Base-by-base conservation (phyloP, 345 rosid species). In the Gossypium ekmanianum region DNA sequence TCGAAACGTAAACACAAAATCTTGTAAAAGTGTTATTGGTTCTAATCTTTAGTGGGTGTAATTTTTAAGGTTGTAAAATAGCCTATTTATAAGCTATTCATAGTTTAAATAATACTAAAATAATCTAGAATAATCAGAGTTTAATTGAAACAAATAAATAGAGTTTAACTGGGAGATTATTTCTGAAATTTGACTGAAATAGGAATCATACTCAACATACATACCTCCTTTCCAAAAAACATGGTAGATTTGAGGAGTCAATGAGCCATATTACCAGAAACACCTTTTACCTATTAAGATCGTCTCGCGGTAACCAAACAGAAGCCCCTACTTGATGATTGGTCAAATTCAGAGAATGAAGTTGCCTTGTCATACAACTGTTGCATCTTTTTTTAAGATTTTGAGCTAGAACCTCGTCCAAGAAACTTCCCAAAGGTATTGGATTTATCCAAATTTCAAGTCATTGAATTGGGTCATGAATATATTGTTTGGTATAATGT, bases 281-380 rank as follows among this genome's bases (percentile, higher is more conserved):
- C 57, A 68, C 71, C 6, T 48, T 81, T 61, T 78, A 58, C 62
- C 74, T 76, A 9, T 17, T 79, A 7, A 79, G n/a, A 11, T 48
- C 52, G 1, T 65, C 26, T 11, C 7, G 0, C 0, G 16, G 16
- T 0, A 22, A 58, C 10, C 70, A 43, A 64, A 8, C 11, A 44
- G 16, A 22, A 22, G 17, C 72, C 2, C 2, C 24, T 57, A 29
- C 56, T 5, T 72, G 17, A 2, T 80, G 79, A 79, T 65, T 72
- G 52, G 12, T 17, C 17, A 20, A 11, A 13, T 22, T 58, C 71
- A 71, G 27, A 20, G 44, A 22, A 58, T 67, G 74, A 12, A 0
- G 13, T 26, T 7, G 9, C 11, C 9, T 26, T 54, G 54, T 0
- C 61, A 44, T 7, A 22, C 11, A 3, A 16, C 8, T 44, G 3